Evolutionary conservation across 78 protist genomes (phyloP).

Genomic region (Pigoraptor vietnamica): DNA sequence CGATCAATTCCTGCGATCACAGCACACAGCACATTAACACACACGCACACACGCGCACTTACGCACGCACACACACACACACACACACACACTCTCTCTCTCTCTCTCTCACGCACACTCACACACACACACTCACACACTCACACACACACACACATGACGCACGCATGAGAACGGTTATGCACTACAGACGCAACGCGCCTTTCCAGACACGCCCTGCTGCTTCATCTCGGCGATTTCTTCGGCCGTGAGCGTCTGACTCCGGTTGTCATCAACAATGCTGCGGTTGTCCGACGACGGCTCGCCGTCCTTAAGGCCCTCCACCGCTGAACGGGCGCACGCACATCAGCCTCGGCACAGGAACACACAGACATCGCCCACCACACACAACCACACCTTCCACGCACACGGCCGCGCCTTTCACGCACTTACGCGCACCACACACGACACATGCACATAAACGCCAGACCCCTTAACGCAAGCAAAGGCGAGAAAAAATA

Average conservation of each 20-base stretch:
- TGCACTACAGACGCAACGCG: too few relatives aligned
- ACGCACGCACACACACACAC: neutral
- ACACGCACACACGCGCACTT: neutral
- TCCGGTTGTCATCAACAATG: neutral
- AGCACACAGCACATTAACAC: neutral
- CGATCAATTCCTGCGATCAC: neutral
- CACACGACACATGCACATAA: too few relatives aligned
- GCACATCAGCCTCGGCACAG: neutral
- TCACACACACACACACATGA: too few relatives aligned
- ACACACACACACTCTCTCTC: too few relatives aligned
- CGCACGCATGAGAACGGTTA: too few relatives aligned
- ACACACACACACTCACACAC: too few relatives aligned
- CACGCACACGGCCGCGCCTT: too few relatives aligned
- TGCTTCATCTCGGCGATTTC: neutral
- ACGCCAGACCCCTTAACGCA: too few relatives aligned
- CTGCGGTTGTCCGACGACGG: neutral
- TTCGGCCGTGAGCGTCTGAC: neutral
- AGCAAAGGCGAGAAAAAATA: too few relatives aligned
- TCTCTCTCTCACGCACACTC: too few relatives aligned
- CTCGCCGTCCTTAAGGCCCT: neutral
- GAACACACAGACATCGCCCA: neutral
- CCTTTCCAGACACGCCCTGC: neutral
- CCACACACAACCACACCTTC: neutral
- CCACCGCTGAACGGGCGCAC: too few relatives aligned
- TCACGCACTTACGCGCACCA: too few relatives aligned